These are phyloP conservation scores for Buddleja alternifolia DNA, from an alignment of 257 asterid species.

Conservation along the genomic window DNA sequence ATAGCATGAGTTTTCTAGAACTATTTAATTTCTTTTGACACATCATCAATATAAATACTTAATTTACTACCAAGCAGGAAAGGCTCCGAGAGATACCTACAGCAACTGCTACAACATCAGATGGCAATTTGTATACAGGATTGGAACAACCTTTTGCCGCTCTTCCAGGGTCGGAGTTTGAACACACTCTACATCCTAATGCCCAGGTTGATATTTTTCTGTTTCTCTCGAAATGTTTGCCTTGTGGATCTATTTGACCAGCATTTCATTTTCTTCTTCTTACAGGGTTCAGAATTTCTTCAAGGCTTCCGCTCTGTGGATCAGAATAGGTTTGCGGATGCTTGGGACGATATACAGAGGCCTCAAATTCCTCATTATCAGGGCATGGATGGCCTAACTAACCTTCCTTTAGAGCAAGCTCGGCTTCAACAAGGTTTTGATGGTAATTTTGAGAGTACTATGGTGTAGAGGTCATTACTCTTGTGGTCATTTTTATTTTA, in stretches of 20 bases:
- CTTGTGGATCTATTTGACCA: conserved; percentile 22
- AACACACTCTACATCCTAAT: conserved; percentile 62
- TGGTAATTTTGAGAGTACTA: conserved; percentile 49
- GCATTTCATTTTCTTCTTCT: conserved; percentile 19
- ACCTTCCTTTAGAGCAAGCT: conserved; percentile 62
- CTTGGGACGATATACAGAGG: conserved; percentile 90
- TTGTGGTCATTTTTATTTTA: conserved; percentile 4
- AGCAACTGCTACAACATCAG: conserved; percentile 59
- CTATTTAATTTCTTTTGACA: conserved; percentile 1
- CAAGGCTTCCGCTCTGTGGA: conserved; percentile 78
- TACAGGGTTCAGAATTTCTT: conserved; percentile 85
- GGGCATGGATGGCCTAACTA: conserved; percentile 51
- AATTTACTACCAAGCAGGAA: conserved; percentile 58
- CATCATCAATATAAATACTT: conserved; percentile 11
- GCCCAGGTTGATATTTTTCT: conserved; percentile 60
- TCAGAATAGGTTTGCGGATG: conserved; percentile 79
- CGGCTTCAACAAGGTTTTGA: conserved; percentile 62
- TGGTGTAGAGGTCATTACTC: conserved; percentile 21
- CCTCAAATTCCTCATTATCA: conserved; percentile 62
- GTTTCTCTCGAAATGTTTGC: conserved; percentile 11
- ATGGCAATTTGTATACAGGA: conserved; percentile 65
- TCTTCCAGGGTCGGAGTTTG: conserved; percentile 90
- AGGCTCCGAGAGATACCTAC: conserved; percentile 92
- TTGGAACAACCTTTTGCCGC: conserved; percentile 63
- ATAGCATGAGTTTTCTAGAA: conserved; percentile 11